Conservation (phyloP, 1,284 basidiomycete species). For the Moesziomyces globuligerus region DNA sequence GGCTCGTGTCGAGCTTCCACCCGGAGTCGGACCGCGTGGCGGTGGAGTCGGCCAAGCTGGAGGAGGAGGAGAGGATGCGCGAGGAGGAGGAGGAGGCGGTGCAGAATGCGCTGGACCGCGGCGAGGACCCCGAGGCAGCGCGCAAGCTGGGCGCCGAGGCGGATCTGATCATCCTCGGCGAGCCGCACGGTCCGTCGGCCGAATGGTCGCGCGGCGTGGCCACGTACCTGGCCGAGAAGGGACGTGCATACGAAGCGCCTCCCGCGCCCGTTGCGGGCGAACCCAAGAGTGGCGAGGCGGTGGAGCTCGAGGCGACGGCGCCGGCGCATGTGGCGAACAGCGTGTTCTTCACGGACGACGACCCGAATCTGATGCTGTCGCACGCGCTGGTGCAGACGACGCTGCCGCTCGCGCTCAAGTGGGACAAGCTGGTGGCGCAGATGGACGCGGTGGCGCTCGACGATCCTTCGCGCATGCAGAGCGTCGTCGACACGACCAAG, state of each 20-base stretch:
- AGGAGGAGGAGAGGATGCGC: constrained; percentile 45
- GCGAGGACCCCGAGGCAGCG: constrained; percentile 59
- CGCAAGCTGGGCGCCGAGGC: constrained; percentile 62
- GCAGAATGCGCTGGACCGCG: constrained; percentile 59
- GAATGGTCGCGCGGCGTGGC: constrained; percentile 64
- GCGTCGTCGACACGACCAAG: constrained; percentile 29
- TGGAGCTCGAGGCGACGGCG: constrained; percentile 7
- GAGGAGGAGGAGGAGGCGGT: constrained; percentile 61
- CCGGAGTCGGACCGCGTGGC: constrained; percentile 45
- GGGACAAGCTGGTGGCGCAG: constrained; percentile 55
- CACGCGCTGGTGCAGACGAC: constrained; percentile 64
- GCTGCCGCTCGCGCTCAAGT: constrained; percentile 54
- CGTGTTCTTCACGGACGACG: constrained; percentile 52
- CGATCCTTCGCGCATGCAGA: constrained; percentile 20
- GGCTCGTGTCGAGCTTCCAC: constrained; percentile 43
- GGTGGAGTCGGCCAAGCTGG: constrained; percentile 44
- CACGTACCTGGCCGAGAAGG: constrained; percentile 59
- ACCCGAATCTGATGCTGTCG: constrained; percentile 61
- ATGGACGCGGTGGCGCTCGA: constrained; percentile 50
- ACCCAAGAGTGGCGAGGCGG: constrained; percentile 6
- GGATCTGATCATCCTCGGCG: constrained; percentile 64
- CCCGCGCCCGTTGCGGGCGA: constrained; percentile 20
- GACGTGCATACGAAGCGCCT: constrained; percentile 60
- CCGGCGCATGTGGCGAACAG: constrained; percentile 26
- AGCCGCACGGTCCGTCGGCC: constrained; percentile 57